phyloP scores from a whole-genome alignment of 176 grass and related monocot species.

The Calamus simplicifolius region DNA sequence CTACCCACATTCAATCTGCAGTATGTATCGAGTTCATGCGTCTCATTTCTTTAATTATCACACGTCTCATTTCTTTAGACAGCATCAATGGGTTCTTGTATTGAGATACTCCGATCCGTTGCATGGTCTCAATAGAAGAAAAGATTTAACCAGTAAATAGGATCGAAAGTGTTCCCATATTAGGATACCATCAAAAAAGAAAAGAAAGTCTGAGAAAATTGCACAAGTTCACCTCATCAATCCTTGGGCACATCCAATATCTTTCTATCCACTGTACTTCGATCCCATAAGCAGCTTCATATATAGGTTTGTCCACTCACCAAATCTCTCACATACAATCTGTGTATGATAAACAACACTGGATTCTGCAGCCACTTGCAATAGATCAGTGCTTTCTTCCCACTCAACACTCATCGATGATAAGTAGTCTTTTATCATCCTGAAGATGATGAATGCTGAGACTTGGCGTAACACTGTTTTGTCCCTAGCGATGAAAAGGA shows the following conservation, averaged over 20 bases:
- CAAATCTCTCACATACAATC: conserved; percentile 93
- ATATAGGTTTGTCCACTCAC: conserved; percentile 80
- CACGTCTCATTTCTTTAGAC: no score
- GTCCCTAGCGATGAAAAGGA: no score
- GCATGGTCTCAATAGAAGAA: no score
- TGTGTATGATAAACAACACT: conserved; percentile 93
- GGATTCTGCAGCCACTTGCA: conserved; percentile 74
- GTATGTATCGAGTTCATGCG: background rate
- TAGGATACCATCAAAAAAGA: no score
- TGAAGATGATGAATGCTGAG: background rate
- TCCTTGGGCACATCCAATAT: conserved; percentile 71
- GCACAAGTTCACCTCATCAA: conserved; percentile 54
- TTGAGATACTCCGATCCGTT: no score
- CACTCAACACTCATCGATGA: conserved; percentile 63
- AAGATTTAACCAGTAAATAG: no score
- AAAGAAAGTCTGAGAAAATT: no score
- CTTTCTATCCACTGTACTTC: conserved; percentile 90
- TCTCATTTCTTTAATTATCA: background rate
- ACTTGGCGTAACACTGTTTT: no score
- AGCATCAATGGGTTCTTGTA: no score
- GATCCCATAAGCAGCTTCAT: conserved; percentile 79
- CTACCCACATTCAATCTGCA: conserved; percentile 69
- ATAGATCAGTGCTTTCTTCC: conserved; percentile 86
- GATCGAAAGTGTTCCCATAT: no score
- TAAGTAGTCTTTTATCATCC: conserved; percentile 88